phyloP scores from a whole-genome alignment of 2,329 filamentous ascomycete genomes.

The Calonectria pauciramosa region DNA sequence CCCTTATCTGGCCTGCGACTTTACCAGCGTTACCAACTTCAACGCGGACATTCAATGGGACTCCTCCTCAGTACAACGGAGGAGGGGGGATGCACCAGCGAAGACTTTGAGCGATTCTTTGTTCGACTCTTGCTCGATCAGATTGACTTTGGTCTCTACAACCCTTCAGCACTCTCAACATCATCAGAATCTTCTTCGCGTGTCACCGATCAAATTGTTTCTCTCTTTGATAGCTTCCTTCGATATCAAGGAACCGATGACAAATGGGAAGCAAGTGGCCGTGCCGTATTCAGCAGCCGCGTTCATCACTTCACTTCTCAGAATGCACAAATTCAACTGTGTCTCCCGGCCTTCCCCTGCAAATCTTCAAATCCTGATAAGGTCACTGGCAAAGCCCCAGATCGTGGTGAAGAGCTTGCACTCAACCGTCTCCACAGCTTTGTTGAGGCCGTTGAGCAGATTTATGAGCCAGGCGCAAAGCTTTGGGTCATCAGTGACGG shows the following conservation, averaged over 20 bases:
- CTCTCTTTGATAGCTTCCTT: neutral
- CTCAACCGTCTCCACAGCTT: neutral
- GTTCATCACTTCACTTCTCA: neutral
- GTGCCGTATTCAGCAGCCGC: neutral
- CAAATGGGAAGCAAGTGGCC: neutral
- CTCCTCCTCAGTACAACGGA: neutral
- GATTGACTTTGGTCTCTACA: neutral
- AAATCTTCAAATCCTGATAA: neutral
- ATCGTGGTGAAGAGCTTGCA: neutral
- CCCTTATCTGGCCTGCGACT: neutral
- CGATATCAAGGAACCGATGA: neutral
- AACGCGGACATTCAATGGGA: neutral
- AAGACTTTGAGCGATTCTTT: neutral
- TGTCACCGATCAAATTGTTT: neutral
- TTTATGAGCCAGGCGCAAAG: neutral
- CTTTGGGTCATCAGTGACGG: slow-evolving; percentile 4
- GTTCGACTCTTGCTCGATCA: neutral
- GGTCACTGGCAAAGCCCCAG: neutral
- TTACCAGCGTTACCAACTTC: neutral
- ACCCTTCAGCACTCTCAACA: neutral
- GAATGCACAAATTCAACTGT: neutral
- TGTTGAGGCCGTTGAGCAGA: neutral
- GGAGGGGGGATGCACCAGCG: neutral
- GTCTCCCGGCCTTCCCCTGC: neutral
- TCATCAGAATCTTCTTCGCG: neutral